A percentile compares a stretch with the other conserved stretches of the same genome.
phyloP scores from a whole-genome alignment of 2,329 filamentous ascomycete genomes.

The Cercospora sojina region DNA sequence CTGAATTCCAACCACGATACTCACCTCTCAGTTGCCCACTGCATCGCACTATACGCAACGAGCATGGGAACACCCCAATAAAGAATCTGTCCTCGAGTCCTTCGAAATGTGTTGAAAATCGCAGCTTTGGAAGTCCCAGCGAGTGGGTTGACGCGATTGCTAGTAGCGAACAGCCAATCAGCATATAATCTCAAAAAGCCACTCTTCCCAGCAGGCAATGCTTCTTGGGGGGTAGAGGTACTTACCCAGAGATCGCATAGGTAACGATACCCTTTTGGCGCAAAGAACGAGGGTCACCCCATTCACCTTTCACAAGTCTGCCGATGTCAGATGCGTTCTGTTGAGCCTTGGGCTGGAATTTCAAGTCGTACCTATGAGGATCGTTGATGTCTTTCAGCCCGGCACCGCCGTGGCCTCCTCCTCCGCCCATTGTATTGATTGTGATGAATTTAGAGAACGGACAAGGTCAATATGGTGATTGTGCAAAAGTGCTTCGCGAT shows the following conservation, averaged over 20 bases:
- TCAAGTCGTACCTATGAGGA: background rate
- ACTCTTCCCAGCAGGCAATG: too few relatives aligned
- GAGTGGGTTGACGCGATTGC: slow-evolving; percentile 85
- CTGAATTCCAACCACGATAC: slow-evolving; percentile 39
- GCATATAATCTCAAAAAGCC: too few relatives aligned
- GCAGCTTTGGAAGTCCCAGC: slow-evolving; percentile 75
- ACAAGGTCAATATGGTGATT: background rate
- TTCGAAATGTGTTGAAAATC: slow-evolving; percentile 92
- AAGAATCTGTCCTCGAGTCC: slow-evolving; percentile 79
- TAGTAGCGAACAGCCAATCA: background rate
- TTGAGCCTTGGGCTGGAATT: background rate
- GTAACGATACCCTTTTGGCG: slow-evolving; percentile 60
- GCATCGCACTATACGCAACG: slow-evolving; percentile 75
- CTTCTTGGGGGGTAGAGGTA: too few relatives aligned
- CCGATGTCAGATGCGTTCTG: background rate
- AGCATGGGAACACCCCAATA: slow-evolving; percentile 81
- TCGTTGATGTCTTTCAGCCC: slow-evolving; percentile 10
- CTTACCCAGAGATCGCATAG: slow-evolving; percentile 65
- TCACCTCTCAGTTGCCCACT: slow-evolving; percentile 89
- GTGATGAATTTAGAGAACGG: background rate
- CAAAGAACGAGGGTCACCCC: slow-evolving; percentile 35
- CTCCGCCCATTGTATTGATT: background rate
- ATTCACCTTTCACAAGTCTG: slow-evolving; percentile 18
- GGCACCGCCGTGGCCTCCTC: background rate
- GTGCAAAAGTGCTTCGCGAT: background rate